Evolutionary conservation across 192 early-diverging fungal species (phyloP), one percentile per base, ranked within the genome.

Genomic region (Linnemannia hyalina): DNA sequence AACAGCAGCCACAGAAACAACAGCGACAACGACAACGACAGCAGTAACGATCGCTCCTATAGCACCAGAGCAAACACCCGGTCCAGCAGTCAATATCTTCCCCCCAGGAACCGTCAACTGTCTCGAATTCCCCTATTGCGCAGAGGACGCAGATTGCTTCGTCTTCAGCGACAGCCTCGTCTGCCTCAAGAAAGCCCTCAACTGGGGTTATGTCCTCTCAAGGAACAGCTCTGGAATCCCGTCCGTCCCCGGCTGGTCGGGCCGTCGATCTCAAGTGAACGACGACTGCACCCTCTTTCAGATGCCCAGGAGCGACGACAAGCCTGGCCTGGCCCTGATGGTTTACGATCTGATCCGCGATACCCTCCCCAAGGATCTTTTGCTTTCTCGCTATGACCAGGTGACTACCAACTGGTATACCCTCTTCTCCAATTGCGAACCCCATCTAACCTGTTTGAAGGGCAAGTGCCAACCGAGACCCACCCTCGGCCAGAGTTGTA

Each of bases 201-300:
- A 86, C 68, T 78, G 49, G 79, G 84, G 84, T 20, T 86, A 86
- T 46, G 81, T 86, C 36, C 79, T 86, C 5, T 75, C 84, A n/a
- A 73, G 42, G 41, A 86, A 86, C n/a, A 65, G 42, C 40, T 81
- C 84, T 60, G 79, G 84, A 1, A 44, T 81, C 6, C 79, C 84
- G 15, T 68, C 84, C 1, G 84, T 86, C 7, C 84, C 84, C 49
- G 65, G 79, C 63, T 86, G 84, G 84, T 71, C 70, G 15, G 84
- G 84, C 36, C 71, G 6, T 4, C 79, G 84, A n/a, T 86, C 76
- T 0, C 29, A 15, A 8, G 40, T 86, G 63, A 49, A 81, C 70
- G n/a, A 72, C 35, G 70, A 77, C 69, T 86, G 84, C 36, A 20
- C 78, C 18, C 70, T 77, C 20, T 81, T 86, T 35, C 84, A 75